Conservation (phyloP, 176 grass and related monocot genomes). For the Carex cristatella region DNA sequence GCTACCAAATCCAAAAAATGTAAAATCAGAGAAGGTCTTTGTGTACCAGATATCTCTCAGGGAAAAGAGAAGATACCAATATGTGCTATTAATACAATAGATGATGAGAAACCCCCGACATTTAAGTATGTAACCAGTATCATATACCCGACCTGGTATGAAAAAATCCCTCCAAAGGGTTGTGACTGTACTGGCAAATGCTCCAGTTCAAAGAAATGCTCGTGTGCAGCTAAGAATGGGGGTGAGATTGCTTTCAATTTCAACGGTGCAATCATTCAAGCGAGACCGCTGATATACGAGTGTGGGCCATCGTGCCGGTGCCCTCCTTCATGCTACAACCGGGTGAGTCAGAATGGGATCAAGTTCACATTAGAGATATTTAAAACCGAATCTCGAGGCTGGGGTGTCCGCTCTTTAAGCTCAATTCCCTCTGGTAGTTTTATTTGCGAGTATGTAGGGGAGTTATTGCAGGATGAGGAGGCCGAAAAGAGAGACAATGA, state of each 20-base stretch:
- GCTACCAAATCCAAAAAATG: background rate
- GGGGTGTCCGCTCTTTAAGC: constrained; percentile 70
- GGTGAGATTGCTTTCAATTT: constrained; percentile 65
- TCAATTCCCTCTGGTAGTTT: constrained; percentile 75
- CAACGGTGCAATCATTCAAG: constrained; percentile 52
- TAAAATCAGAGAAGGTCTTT: constrained; percentile 12
- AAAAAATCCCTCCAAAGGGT: constrained; percentile 33
- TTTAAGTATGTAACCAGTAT: constrained; percentile 2
- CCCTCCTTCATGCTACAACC: constrained; percentile 53
- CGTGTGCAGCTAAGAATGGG: constrained; percentile 58
- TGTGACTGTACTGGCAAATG: constrained; percentile 56
- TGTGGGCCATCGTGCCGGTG: constrained; percentile 73
- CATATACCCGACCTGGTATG: constrained; percentile 10
- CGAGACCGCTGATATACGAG: constrained; percentile 54
- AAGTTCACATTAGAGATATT: constrained; percentile 70
- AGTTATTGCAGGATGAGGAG: constrained; percentile 41
- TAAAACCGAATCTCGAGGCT: constrained; percentile 51
- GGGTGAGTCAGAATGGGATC: constrained; percentile 58
- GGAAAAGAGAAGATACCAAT: constrained; percentile 48
- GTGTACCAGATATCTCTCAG: constrained; percentile 46
- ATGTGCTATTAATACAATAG: constrained; percentile 54
- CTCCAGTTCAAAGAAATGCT: constrained; percentile 39
- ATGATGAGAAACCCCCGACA: constrained; percentile 22
- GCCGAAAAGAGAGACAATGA: constrained; percentile 42
- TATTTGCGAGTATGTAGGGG: constrained; percentile 72